Evolutionary conservation across 495 filamentous ascomycete genomes (phyloP).

Genomic region (Daldinia caldariorum): DNA sequence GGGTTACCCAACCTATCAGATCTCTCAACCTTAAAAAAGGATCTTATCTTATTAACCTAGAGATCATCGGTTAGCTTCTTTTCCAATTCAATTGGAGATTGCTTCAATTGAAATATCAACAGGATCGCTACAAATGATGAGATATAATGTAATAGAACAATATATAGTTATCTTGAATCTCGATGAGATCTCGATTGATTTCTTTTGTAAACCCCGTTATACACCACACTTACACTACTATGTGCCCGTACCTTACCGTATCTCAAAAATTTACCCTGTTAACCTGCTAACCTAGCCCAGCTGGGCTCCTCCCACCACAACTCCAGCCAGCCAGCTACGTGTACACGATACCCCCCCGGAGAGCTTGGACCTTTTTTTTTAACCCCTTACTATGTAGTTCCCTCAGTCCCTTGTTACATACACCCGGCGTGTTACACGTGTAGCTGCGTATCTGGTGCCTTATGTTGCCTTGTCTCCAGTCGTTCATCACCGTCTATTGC

Average conservation of each 20-base stretch:
- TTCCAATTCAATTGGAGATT: neutral
- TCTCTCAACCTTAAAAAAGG: neutral
- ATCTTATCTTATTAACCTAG: too few relatives aligned
- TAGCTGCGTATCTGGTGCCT: conserved; percentile 27
- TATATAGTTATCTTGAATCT: neutral
- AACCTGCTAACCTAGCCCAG: neutral
- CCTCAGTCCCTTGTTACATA: neutral
- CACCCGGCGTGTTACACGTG: conserved; percentile 33
- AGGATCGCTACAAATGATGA: neutral
- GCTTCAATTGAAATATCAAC: neutral
- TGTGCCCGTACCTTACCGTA: neutral
- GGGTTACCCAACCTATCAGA: neutral
- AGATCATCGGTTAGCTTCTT: neutral
- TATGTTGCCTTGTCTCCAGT: conserved; percentile 1
- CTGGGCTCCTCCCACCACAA: too few relatives aligned
- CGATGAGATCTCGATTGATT: neutral
- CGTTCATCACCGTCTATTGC: conserved; percentile 2
- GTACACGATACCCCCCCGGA: neutral
- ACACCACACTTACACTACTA: too few relatives aligned
- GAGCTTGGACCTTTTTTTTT: conserved; percentile 6
- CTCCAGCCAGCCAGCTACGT: conserved; percentile 7
- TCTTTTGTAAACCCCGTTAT: neutral
- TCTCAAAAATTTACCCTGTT: neutral
- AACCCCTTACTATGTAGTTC: conserved; percentile 12
- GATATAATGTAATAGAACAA: neutral